These are phyloP conservation scores for Saturnispora zaruensis DNA, from an alignment of 805 yeast genomes.

Conservation along the genomic window DNA sequence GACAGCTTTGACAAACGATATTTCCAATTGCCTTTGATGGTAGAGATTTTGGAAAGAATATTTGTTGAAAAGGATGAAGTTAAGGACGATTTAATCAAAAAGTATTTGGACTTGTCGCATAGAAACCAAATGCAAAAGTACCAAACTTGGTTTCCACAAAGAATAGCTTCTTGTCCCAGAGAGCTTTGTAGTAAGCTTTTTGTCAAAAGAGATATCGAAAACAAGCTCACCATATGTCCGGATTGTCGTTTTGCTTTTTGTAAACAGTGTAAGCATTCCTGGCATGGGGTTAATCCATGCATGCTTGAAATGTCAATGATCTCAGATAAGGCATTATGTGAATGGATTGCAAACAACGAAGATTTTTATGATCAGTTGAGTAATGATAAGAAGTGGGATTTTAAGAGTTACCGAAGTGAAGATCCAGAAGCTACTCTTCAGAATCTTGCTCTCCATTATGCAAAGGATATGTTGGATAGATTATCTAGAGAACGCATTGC, in stretches of 20 bases:
- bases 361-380: conserved; percentile 1
- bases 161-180: conserved; percentile 46
- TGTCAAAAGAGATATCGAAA: conserved; percentile 38
- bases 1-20: conserved; percentile 29
- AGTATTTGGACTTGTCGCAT: conserved; percentile 34
- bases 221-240: conserved; percentile 40
- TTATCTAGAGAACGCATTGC: conserved; percentile 40
- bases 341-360: conserved; percentile 26
- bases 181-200: conserved; percentile 36
- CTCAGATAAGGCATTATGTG: conserved; percentile 20
- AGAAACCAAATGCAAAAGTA: conserved; percentile 36
- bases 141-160: conserved; percentile 36
- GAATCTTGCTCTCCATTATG: conserved; percentile 32
- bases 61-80: conserved; percentile 15
- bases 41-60: conserved; percentile 28
- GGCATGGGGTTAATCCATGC: conserved; percentile 53
- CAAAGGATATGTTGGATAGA: conserved; percentile 33
- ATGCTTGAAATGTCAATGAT: conserved; percentile 22
- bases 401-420: neutral
- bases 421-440: conserved; percentile 20
- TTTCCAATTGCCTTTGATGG: conserved; percentile 35
- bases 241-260: conserved; percentile 48
- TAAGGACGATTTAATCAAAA: conserved; percentile 14
- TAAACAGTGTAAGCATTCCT: conserved; percentile 45
- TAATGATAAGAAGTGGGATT: conserved; percentile 2